Conservation (phyloP, 805 yeast genomes). For the Ogataea pignaliae region DNA sequence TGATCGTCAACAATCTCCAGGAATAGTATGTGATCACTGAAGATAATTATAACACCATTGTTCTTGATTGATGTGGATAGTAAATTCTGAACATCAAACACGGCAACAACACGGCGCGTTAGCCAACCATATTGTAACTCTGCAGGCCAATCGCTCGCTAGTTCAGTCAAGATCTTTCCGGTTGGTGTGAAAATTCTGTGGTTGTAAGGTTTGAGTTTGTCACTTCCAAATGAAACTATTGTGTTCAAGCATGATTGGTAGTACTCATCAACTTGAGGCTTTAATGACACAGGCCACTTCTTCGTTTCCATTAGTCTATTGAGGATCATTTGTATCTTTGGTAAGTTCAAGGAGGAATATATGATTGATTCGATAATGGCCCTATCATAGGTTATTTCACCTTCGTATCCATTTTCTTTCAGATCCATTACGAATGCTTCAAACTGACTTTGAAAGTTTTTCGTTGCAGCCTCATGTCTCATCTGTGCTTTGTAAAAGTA, state of each 20-base stretch:
- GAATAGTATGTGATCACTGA: conserved; percentile 75
- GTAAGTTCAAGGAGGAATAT: conserved; percentile 65
- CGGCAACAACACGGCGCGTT: conserved; percentile 77
- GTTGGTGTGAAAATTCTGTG: conserved; percentile 83
- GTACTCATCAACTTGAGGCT: conserved; percentile 33
- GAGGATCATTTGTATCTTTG: conserved; percentile 65
- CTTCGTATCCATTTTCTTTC: conserved; percentile 23
- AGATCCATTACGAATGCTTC: conserved; percentile 38
- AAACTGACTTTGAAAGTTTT: conserved; percentile 48
- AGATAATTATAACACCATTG: conserved; percentile 62
- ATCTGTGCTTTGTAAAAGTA: conserved; percentile 90
- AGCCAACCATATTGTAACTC: conserved; percentile 88
- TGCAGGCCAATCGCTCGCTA: conserved; percentile 84
- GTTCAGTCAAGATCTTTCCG: conserved; percentile 79
- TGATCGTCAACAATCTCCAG: conserved; percentile 47
- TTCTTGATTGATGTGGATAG: conserved; percentile 26
- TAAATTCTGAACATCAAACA: conserved; percentile 39
- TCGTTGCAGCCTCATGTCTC: conserved; percentile 90
- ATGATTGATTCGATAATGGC: conserved; percentile 57
- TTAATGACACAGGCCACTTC: conserved; percentile 35
- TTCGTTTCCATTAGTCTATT: conserved; percentile 53
- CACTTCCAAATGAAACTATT: conserved; percentile 77
- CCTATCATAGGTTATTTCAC: conserved; percentile 36
- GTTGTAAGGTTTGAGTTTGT: conserved; percentile 44
- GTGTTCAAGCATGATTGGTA: conserved; percentile 56